phyloP scores from a whole-genome alignment of 495 filamentous ascomycete genomes.

The Alectoria sarmentosa region DNA sequence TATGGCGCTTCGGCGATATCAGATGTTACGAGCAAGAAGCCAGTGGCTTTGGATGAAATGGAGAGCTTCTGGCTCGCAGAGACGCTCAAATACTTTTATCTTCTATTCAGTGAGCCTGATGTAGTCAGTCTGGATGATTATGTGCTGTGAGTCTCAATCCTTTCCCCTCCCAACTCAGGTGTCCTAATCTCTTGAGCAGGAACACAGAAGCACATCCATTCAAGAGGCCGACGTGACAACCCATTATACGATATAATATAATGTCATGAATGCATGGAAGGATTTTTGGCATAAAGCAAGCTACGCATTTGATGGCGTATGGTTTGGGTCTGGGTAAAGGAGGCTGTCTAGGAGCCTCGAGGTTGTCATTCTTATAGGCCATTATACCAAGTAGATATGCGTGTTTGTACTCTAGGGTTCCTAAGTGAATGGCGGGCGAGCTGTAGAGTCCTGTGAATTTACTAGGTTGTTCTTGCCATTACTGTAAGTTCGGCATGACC shows the following conservation, averaged over 20 bases:
- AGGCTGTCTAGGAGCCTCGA: background rate
- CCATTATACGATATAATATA: background rate
- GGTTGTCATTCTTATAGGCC: background rate
- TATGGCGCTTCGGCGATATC: constrained; percentile 65
- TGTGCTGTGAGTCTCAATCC: constrained; percentile 53
- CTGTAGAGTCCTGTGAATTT: background rate
- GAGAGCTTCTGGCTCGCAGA: constrained; percentile 65
- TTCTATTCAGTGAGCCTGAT: constrained; percentile 63
- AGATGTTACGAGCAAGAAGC: constrained; percentile 56
- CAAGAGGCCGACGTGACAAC: constrained; percentile 35
- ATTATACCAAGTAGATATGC: background rate
- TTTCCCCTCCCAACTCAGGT: constrained; percentile 6
- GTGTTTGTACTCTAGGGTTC: background rate
- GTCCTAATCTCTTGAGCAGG: constrained; percentile 27
- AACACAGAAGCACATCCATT: constrained; percentile 53
- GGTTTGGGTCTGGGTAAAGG: background rate
- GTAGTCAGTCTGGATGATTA: constrained; percentile 78
- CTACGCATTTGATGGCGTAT: constrained; percentile 11
- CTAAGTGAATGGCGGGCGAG: background rate
- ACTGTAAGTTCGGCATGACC: background rate
- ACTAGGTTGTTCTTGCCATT: background rate
- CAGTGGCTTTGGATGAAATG: constrained; percentile 40
- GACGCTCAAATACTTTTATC: constrained; percentile 76
- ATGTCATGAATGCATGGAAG: background rate
- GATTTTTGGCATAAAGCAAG: constrained; percentile 6